Evolutionary conservation across 106 monocot species (phyloP).

Genomic region (Agapanthus africanus): DNA sequence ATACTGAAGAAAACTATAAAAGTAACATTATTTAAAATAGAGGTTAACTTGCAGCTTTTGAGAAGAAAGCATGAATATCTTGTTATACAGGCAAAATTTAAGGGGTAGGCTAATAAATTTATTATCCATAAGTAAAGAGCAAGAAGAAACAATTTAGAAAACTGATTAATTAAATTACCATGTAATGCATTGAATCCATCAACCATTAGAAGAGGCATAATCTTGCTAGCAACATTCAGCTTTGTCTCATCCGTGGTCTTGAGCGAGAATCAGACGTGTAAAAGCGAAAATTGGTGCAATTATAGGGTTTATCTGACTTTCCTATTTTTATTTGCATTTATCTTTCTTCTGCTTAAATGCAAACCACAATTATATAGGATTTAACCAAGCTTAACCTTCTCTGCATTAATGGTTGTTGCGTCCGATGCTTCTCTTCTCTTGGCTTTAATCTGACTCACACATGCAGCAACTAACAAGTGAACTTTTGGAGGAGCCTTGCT

Average conservation of each 20-base stretch:
- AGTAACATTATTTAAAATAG: not conserved
- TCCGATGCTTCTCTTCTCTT: slow-evolving; percentile 29
- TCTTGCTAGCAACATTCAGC: not conserved
- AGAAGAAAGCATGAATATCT: not conserved
- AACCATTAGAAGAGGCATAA: not conserved
- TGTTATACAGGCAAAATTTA: not conserved
- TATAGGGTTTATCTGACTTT: not conserved
- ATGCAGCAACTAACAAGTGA: slow-evolving; percentile 38
- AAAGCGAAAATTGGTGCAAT: not conserved
- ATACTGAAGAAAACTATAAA: not conserved
- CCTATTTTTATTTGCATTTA: not conserved
- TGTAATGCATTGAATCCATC: not conserved
- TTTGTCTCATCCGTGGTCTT: not conserved
- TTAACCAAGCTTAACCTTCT: slow-evolving; percentile 4
- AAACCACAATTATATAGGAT: not conserved
- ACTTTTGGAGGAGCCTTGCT: slow-evolving; percentile 33
- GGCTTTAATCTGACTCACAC: slow-evolving; percentile 50
- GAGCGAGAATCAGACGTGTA: not conserved
- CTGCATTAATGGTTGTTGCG: not conserved
- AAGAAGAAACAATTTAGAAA: not conserved
- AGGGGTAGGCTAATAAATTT: not conserved
- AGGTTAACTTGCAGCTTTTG: not conserved
- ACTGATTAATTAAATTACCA: not conserved
- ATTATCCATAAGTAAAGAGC: not conserved
- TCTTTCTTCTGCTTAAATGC: not conserved